phyloP scores from a whole-genome alignment of 2,329 filamentous ascomycete species.

The Sclerotinia glacialis region DNA sequence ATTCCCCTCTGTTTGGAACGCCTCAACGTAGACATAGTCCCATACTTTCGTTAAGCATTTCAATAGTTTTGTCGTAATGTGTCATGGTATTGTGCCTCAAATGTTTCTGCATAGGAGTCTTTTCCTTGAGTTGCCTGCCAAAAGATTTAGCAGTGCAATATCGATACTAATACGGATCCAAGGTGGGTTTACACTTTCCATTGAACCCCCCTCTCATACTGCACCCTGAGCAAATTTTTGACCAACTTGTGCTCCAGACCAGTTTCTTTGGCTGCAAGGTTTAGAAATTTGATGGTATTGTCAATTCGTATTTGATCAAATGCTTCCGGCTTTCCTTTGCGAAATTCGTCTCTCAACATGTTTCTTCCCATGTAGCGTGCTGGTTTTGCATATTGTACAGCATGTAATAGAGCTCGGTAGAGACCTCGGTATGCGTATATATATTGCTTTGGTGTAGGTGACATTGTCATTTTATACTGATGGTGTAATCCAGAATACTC shows the following conservation, averaged over 20 bases:
- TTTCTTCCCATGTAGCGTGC: constrained; percentile 61
- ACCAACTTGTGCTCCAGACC: constrained; percentile 72
- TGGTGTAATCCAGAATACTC: not conserved
- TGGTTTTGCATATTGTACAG: constrained; percentile 69
- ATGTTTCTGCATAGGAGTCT: constrained; percentile 19
- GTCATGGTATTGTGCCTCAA: constrained; percentile 41
- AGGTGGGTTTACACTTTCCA: constrained; percentile 10
- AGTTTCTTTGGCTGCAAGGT: constrained; percentile 58
- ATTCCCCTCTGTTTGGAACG: not conserved
- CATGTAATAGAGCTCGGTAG: constrained; percentile 64
- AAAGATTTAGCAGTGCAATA: not conserved
- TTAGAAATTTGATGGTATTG: constrained; percentile 68
- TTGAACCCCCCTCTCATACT: constrained; percentile 26
- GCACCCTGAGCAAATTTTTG: constrained; percentile 61
- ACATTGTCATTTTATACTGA: not conserved
- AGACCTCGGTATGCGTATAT: constrained; percentile 67
- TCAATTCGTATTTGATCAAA: constrained; percentile 54
- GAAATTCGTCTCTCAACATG: constrained; percentile 59
- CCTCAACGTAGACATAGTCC: constrained; percentile 57
- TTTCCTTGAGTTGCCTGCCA: constrained; percentile 6
- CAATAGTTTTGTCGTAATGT: constrained; percentile 67
- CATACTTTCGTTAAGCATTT: constrained; percentile 73
- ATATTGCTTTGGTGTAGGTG: constrained; percentile 42
- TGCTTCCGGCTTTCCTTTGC: constrained; percentile 43
- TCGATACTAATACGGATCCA: not conserved